phyloP scores from a whole-genome alignment of 306 rosid species.

The Prunus padus region DNA sequence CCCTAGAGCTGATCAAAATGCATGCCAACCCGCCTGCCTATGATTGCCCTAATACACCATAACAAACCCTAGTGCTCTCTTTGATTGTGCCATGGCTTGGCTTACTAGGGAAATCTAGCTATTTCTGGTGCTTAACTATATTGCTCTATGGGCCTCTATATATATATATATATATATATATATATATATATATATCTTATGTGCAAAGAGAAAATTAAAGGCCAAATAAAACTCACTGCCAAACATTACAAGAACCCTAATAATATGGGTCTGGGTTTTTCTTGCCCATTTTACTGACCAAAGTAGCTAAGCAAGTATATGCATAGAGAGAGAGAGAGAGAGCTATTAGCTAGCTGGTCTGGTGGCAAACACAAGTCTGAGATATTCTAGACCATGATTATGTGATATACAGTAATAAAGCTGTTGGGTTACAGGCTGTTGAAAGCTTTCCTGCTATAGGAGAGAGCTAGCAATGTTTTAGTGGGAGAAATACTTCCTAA shows the following conservation, averaged over 20 bases:
- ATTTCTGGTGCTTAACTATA: not conserved
- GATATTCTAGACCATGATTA: too few relatives aligned
- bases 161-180: not conserved
- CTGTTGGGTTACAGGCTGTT: not conserved
- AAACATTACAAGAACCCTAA: not conserved
- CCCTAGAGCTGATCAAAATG: conserved; percentile 5
- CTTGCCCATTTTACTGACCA: not conserved
- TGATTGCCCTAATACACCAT: not conserved
- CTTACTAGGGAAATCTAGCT: not conserved
- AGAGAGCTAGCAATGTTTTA: too few relatives aligned
- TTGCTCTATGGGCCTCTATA: not conserved
- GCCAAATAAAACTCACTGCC: not conserved
- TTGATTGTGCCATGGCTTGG: not conserved
- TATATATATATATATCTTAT: not conserved
- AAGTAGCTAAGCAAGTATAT: too few relatives aligned
- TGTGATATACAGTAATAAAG: too few relatives aligned
- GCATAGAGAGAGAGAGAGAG: too few relatives aligned
- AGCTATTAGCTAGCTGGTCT: not conserved
- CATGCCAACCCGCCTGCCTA: conserved; percentile 6
- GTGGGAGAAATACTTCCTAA: too few relatives aligned
- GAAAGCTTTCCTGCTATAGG: not conserved
- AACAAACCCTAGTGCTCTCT: conserved; percentile 1
- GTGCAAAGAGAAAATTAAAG: too few relatives aligned
- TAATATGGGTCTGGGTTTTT: not conserved
- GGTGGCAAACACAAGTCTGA: not conserved